Base-by-base conservation (phyloP, 208 protist genomes). In the Trypanosoma boissoni region DNA sequence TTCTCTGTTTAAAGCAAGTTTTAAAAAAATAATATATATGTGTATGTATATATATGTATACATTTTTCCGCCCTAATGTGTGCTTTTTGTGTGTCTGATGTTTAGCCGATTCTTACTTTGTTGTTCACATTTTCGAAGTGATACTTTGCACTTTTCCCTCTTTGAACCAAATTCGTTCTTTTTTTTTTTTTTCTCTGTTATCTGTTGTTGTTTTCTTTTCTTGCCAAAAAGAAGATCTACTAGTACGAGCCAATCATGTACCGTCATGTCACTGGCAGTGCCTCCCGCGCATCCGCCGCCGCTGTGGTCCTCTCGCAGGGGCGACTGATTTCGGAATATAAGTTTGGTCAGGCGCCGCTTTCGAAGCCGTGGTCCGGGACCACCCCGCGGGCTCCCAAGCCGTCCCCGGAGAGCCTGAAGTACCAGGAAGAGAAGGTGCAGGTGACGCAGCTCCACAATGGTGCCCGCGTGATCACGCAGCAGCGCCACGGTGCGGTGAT, bases 391-490 rank as follows among this genome's bases (percentile, higher is more conserved):
- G 36, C 63, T 44, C 28, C 37, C 14, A 36, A 28, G 1, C n/a
- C 49, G 23, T n/a, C 34, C 34, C 23, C 59, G 1, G 36, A 29
- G 8, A 27, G 26, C 12, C 6, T 53, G 0, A 16, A 57, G 14
- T 20, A 29, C 1, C 37, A 26, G 0, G 39, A 48, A 8, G 54
- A n/a, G n/a, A 76, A 81, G 59, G 80, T 90, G 36, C 61, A 83
- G 54, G 71, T 88, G 23, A 85, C 84, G 24, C 76, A 72, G 51
- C 67, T 92, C 36, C 80, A 83, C 74, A 92, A 92, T 66, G 88
- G 88, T 21, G 81, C 74, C 7, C 78, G 83, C 16, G 75, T 95
- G 20, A 90, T 95, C 52, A 78, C 83, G 37, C 88, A 95, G 44
- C 74, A 92, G 58, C 52, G 78, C 5, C 70, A 73, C 18, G 84